These are phyloP conservation scores for Globisporangium orthogonon DNA, from an alignment of 352 stramenopile species.

Conservation along the genomic window DNA sequence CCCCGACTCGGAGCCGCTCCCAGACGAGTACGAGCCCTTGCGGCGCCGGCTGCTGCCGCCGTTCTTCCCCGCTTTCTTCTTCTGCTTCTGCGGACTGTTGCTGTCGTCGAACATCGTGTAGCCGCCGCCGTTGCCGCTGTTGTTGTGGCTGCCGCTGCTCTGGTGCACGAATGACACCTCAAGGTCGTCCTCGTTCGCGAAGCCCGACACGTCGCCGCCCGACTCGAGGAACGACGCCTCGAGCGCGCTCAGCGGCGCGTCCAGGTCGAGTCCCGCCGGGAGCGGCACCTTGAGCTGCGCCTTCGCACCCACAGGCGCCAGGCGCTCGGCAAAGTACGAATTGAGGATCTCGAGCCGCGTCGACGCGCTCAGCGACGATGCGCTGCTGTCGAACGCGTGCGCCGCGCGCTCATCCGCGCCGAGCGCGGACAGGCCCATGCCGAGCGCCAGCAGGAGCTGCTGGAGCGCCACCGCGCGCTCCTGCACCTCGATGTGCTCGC, in stretches of 20 bases:
- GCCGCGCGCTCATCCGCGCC: conserved; percentile 55
- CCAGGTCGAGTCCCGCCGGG: conserved; percentile 74
- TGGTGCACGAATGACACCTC: conserved; percentile 80
- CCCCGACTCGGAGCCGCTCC: conserved; percentile 11
- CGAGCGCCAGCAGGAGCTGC: conserved; percentile 56
- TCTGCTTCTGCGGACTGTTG: conserved; percentile 19
- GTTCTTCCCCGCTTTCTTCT: conserved; percentile 21
- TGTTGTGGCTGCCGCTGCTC: conserved; percentile 11
- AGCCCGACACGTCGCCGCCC: conserved; percentile 54
- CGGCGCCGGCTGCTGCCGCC: conserved; percentile 20
- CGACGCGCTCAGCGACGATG: conserved; percentile 29
- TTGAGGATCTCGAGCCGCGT: conserved; percentile 55
- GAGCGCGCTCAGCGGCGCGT: conserved; percentile 40
- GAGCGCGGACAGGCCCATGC: conserved; percentile 51
- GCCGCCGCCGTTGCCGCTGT: background rate
- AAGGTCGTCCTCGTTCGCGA: conserved; percentile 65
- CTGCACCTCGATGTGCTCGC: conserved; percentile 92
- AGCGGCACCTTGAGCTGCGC: conserved; percentile 90
- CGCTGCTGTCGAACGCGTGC: conserved; percentile 53
- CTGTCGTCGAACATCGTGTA: conserved; percentile 22
- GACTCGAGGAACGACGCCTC: conserved; percentile 73
- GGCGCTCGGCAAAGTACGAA: conserved; percentile 73
- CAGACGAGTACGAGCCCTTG: conserved; percentile 28
- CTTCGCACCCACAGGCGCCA: conserved; percentile 87
- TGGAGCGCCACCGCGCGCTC: conserved; percentile 90